Evolutionary conservation across 441 rosid species (phyloP).

Genomic region (Populus hybrid): DNA sequence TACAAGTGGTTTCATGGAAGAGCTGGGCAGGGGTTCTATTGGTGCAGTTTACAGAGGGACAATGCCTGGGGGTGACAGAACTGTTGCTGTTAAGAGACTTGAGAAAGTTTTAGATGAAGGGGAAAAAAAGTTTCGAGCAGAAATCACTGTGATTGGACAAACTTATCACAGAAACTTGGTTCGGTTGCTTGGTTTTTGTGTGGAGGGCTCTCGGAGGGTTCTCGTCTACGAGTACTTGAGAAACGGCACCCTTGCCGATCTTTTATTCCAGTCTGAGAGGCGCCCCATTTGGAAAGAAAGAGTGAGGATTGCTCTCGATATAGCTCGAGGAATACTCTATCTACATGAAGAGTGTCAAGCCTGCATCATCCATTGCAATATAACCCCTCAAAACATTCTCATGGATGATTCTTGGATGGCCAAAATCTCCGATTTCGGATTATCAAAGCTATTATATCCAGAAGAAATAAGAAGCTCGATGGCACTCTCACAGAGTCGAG

Average conservation of each 20-base stretch:
- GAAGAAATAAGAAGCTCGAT: neutral
- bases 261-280: constrained; percentile 1
- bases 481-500: constrained; percentile 17
- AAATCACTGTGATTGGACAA: constrained; percentile 19
- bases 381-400: constrained; percentile 12
- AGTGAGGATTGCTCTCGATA: constrained; percentile 17
- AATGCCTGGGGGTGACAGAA: neutral
- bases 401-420: constrained; percentile 20
- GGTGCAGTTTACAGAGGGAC: constrained; percentile 28
- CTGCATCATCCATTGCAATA: constrained; percentile 16
- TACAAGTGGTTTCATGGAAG: constrained; percentile 22
- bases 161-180: constrained; percentile 29
- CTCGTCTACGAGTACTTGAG: constrained; percentile 37
- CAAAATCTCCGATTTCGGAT: constrained; percentile 24
- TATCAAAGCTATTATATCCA: constrained; percentile 13
- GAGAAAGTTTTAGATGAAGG: constrained; percentile 19
- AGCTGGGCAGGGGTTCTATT: constrained; percentile 20
- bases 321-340: constrained; percentile 22
- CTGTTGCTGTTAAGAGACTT: constrained; percentile 28
- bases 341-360: constrained; percentile 21
- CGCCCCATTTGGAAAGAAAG: constrained; percentile 9
- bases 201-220: constrained; percentile 30
- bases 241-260: constrained; percentile 15
- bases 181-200: constrained; percentile 32
- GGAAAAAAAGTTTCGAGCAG: constrained; percentile 23